Percentiles rank a stretch among this genome's conserved stretches.
phyloP scores from a whole-genome alignment of 805 yeast genomes.

The Yarrowia deformans region DNA sequence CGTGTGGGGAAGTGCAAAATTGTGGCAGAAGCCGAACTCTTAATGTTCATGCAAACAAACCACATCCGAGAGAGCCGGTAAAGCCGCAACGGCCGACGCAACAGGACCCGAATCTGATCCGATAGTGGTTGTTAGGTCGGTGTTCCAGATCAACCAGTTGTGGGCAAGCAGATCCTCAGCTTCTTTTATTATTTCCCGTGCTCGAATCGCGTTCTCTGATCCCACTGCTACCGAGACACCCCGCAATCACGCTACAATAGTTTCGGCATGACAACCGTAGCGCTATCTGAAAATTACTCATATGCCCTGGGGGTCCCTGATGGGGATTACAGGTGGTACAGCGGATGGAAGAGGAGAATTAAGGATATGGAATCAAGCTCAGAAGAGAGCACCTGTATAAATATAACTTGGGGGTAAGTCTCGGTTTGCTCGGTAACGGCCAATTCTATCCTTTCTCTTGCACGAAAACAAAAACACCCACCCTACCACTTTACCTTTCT shows the following conservation, averaged over 20 bases:
- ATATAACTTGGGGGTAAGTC: neutral
- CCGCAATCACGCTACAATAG: conserved; percentile 30
- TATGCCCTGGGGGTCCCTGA: conserved; percentile 6
- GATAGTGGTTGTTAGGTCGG: neutral
- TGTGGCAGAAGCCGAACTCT: conserved; percentile 33
- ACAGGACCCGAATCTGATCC: neutral
- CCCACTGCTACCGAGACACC: conserved; percentile 8
- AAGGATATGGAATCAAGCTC: neutral
- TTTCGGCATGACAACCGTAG: conserved; percentile 22
- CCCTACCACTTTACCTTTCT: conserved; percentile 5
- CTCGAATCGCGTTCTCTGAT: too few relatives aligned
- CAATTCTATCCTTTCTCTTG: neutral
- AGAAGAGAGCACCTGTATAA: neutral
- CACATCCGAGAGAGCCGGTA: conserved; percentile 36
- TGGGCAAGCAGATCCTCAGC: too few relatives aligned
- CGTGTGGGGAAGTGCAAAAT: conserved; percentile 35
- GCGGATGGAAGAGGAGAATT: neutral
- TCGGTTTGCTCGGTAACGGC: neutral
- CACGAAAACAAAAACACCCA: conserved; percentile 5
- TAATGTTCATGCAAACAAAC: conserved; percentile 28
- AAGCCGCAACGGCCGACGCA: conserved; percentile 31
- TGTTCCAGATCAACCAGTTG: neutral
- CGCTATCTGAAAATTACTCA: conserved; percentile 23
- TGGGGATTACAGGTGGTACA: neutral
- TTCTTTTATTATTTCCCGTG: neutral